Evolutionary conservation across 2,329 filamentous ascomycete species (phyloP).

Genomic region (Calonectria leucothoes): DNA sequence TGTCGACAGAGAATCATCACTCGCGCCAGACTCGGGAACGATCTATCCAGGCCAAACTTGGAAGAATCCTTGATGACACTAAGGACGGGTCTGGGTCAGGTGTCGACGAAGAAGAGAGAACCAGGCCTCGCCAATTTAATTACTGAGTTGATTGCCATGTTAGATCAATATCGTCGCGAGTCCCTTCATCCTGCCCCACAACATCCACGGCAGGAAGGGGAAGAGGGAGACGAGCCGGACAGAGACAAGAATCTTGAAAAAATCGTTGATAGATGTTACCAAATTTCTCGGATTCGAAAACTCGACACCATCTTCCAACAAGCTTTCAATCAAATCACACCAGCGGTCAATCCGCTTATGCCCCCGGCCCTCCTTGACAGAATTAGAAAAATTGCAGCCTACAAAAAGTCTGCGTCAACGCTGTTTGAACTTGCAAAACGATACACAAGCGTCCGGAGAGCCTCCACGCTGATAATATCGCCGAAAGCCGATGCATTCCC

Average conservation of each 20-base stretch:
- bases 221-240: background rate
- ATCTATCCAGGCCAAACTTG: background rate
- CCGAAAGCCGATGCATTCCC: conserved; percentile 2
- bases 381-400: conserved; percentile 30
- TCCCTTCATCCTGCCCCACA: background rate
- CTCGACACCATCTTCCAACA: conserved; percentile 14
- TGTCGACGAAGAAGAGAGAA: background rate
- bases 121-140: background rate
- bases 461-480: background rate
- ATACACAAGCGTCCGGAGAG: background rate
- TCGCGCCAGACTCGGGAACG: conserved; percentile 5
- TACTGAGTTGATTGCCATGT: background rate
- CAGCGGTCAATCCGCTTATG: background rate
- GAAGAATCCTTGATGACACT: background rate
- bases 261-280: conserved; percentile 12
- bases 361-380: conserved; percentile 18
- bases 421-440: conserved; percentile 18
- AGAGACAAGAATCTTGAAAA: conserved; percentile 11
- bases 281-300: conserved; percentile 11
- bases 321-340: background rate
- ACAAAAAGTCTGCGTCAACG: conserved; percentile 20
- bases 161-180: conserved; percentile 8
- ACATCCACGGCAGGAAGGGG: background rate
- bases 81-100: background rate
- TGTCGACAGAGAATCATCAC: conserved; percentile 26